Base-by-base conservation (phyloP, 2,329 filamentous ascomycete genomes). In the Tolypocladium sp. region DNA sequence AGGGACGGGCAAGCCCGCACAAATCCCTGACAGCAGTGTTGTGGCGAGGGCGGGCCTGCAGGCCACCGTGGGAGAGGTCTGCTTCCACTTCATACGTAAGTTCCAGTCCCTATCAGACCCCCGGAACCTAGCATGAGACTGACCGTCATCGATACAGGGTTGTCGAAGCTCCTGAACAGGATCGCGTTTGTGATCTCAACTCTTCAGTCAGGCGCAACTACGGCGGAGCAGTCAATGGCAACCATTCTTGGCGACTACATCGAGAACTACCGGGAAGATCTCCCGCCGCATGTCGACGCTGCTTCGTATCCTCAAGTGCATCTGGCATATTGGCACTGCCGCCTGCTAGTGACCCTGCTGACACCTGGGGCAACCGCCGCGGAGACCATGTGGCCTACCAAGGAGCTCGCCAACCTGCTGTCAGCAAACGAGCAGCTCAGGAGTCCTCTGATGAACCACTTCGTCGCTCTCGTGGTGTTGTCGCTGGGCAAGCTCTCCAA, bases 251-350 rank as follows among this genome's bases (percentile, higher is more conserved):
- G 60, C 7, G 73, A 75, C 60, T 75, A 75, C 54, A 69, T 75
- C 51, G 87, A 90, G 66, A 78, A 86, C 59, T 88, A 87, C 69
- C 81, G 85, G 9, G 84, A 88, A 69, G 79, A 83, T 58, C 77
- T 90, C 2, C 85, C 87, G 4, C 73, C 77, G 15, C 77, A 79
- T 51, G 74, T 86, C 33, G 82, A 83, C 27, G 78, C 79, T 4
- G 68, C 73, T 0, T 73, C 76, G 3, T 76, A 81, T 55, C 82
- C 83, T 4, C 68, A 87, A 38, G 77, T 90, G 2, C 83, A 88
- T 64, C 77, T 91, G 30, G 82, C 82, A 22, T 90, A 89, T 71
- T 89, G 88, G 82, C 86, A 90, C 69, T 80, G 83, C 63, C 83
- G 85, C 61, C 77, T 90, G 10, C 76, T 91, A 22, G 78, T 84